phyloP scores from a whole-genome alignment of 148 eudicot genomes.

The Rhododendron griersonianum region DNA sequence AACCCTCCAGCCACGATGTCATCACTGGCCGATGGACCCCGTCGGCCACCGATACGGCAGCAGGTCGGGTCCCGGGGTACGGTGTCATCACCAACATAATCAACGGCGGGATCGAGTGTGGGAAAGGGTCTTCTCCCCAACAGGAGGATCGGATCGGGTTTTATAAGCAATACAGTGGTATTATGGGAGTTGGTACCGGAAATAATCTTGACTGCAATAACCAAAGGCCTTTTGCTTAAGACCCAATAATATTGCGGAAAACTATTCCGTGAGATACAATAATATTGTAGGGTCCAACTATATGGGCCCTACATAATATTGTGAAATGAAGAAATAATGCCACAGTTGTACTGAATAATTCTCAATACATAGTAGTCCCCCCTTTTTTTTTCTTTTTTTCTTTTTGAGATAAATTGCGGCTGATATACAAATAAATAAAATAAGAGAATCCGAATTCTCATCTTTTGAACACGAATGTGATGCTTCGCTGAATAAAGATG shows the following conservation, averaged over 20 bases:
- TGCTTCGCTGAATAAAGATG: neutral
- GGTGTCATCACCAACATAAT: constrained; percentile 27
- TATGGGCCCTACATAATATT: no score
- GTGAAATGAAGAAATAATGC: no score
- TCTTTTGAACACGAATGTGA: neutral
- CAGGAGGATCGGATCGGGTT: constrained; percentile 25
- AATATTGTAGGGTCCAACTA: no score
- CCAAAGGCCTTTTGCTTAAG: constrained; percentile 14
- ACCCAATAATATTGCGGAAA: neutral
- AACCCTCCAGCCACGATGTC: no score
- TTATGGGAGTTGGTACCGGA: constrained; percentile 13
- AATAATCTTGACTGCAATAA: constrained; percentile 23
- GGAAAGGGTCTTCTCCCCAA: neutral
- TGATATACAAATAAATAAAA: no score
- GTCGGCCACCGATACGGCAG: no score
- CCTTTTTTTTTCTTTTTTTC: no score
- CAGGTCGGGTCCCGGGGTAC: constrained; percentile 16
- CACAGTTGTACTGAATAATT: no score
- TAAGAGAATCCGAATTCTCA: neutral
- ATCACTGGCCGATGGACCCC: no score
- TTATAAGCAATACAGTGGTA: constrained; percentile 21
- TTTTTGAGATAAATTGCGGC: no score
- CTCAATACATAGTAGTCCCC: no score
- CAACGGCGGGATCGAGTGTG: constrained; percentile 33
- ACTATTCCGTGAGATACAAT: no score